Conservation (phyloP, 192 early-diverging fungal genomes). For the Coemansia sp. region DNA sequence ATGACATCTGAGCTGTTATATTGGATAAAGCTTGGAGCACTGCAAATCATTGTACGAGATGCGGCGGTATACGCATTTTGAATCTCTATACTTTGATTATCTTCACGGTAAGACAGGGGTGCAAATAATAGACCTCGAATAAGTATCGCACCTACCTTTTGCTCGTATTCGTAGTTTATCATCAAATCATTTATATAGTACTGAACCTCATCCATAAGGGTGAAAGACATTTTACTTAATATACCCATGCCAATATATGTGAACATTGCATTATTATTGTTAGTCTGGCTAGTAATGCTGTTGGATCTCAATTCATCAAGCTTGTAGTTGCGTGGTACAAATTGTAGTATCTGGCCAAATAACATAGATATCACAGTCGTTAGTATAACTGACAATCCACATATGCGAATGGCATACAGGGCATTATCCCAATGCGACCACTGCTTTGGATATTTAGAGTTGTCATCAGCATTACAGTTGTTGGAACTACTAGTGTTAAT, state of each 20-base stretch:
- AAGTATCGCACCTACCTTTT: not conserved
- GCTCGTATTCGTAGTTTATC: not conserved
- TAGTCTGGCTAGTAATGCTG: not conserved
- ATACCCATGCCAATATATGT: not conserved
- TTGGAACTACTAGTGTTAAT: not conserved
- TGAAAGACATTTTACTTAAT: not conserved
- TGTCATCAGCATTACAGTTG: not conserved
- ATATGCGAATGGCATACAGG: constrained; percentile 42
- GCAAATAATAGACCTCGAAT: not conserved
- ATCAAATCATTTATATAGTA: not conserved
- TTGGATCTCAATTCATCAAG: not conserved
- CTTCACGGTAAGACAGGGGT: not conserved
- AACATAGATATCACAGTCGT: not conserved
- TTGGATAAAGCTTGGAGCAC: not conserved
- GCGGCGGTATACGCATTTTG: not conserved
- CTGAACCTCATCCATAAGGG: not conserved
- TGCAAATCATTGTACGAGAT: not conserved
- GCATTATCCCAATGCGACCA: constrained; percentile 50
- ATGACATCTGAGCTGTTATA: not conserved
- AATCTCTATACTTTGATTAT: not conserved
- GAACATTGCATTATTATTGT: not conserved
- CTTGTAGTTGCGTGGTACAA: not conserved
- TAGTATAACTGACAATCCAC: not conserved
- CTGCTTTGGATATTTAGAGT: not conserved
- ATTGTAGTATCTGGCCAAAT: not conserved